phyloP scores from a whole-genome alignment of 2,329 filamentous ascomycete genomes.

The Calycina marina region DNA sequence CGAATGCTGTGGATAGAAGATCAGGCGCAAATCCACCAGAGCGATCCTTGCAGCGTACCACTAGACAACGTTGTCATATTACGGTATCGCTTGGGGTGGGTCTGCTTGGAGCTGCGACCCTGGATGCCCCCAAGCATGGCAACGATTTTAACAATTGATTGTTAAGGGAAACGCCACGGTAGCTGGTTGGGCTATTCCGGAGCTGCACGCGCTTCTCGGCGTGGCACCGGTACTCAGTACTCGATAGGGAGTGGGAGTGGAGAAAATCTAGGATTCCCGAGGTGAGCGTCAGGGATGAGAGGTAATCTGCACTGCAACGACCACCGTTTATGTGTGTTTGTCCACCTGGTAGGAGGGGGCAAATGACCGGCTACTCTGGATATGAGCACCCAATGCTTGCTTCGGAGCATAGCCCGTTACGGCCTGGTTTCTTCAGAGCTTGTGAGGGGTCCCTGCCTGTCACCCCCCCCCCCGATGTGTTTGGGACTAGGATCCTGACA shows the following conservation, averaged over 20 bases:
- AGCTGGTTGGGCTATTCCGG: constrained; percentile 14
- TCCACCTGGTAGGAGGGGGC: constrained; percentile 16
- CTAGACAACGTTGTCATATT: constrained; percentile 37
- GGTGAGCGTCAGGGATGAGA: constrained; percentile 2
- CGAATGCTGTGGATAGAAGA: constrained; percentile 32
- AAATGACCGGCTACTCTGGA: no score
- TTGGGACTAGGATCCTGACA: constrained; percentile 20
- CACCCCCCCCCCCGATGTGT: constrained; percentile 18
- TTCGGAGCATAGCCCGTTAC: constrained; percentile 20
- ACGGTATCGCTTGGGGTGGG: constrained; percentile 31
- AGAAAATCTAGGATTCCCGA: constrained; percentile 13
- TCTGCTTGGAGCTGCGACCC: constrained; percentile 17
- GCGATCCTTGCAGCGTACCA: constrained; percentile 31
- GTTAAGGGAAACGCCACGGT: constrained; percentile 7
- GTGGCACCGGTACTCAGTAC: constrained; percentile 16
- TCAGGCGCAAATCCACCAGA: constrained; percentile 34
- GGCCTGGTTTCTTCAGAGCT: constrained; percentile 13
- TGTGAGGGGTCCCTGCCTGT: constrained; percentile 18
- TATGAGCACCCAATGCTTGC: constrained; percentile 21
- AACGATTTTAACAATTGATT: constrained; percentile 10
- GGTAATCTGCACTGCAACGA: no score
- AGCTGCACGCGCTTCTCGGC: constrained; percentile 14
- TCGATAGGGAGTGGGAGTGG: constrained; percentile 14
- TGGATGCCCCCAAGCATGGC: constrained; percentile 21
- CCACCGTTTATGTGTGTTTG: no score